phyloP scores from a whole-genome alignment of 2,329 filamentous ascomycete species.

The Beauveria varroae region DNA sequence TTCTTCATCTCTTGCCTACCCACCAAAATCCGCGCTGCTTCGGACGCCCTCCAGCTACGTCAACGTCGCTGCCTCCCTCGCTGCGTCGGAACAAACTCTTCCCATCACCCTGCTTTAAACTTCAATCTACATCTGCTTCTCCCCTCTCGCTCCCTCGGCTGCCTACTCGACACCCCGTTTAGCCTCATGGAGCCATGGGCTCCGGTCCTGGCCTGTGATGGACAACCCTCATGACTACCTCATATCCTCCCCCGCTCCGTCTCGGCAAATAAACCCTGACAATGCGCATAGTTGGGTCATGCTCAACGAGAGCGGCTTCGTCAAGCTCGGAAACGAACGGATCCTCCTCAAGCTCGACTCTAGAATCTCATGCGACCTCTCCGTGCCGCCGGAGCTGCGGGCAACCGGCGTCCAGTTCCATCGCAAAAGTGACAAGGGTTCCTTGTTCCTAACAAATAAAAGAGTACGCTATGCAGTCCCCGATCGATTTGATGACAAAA shows the following conservation, averaged over 20 bases:
- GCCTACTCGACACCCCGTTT: conserved; percentile 12
- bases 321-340: conserved; percentile 77
- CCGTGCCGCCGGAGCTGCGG: conserved; percentile 57
- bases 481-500: not conserved
- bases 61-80: conserved; percentile 18
- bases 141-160: conserved; percentile 4
- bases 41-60: conserved; percentile 13
- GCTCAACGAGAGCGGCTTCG: conserved; percentile 72
- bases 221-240: conserved; percentile 35
- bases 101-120: not conserved
- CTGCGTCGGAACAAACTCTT: conserved; percentile 1
- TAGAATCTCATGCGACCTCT: conserved; percentile 68
- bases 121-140: conserved; percentile 8
- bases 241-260: conserved; percentile 27
- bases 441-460: conserved; percentile 77
- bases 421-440: conserved; percentile 66
- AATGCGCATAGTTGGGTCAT: conserved; percentile 73
- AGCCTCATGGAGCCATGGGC: conserved; percentile 25
- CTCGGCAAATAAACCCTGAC: conserved; percentile 41
- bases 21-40: conserved; percentile 7
- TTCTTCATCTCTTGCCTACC: conserved; percentile 11
- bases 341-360: conserved; percentile 73
- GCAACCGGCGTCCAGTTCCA: conserved; percentile 56
- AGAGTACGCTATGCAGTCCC: conserved; percentile 48
- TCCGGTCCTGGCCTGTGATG: conserved; percentile 28